Evolutionary conservation across 176 grass and related monocot species (phyloP), one percentile per base, ranked within the genome.

Genomic region (Ensete ventricosum): DNA sequence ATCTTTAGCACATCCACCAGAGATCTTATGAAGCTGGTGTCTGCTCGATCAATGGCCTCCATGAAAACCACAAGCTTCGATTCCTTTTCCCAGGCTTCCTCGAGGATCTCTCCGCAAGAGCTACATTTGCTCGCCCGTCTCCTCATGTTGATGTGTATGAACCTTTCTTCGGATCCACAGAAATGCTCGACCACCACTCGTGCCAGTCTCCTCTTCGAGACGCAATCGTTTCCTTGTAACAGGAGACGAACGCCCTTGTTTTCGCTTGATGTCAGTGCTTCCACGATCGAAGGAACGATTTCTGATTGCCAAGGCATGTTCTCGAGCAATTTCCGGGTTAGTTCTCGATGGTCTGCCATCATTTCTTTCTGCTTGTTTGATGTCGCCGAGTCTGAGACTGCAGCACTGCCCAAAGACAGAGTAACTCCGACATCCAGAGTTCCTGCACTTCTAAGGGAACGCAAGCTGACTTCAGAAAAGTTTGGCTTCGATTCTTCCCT

Each of bases 301-400:
- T 58, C 12, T 5, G 73, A 76, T 71, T 92, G 89, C 89, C 92
- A 92, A 67, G 87, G 85, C 50, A 96, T 71, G 79, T 88, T 88
- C 83, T 78, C 82, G 57, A 78, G 74, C 79, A 92, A 67, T 59
- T 81, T 73, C 76, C 71, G 77, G 73, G 82, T 81, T 66, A 96
- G 82, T 50, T 90, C 87, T 50, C 34, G 82, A 27, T 60, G 81
- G 27, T 78, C 78, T 25, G 48, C 64, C 43, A 71, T 72, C 62
- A 48, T 26, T 48, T 73, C 69, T 17, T 21, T 81, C 11, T 49
- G 55, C 9, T 81, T 63, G 20, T 71, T 73, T 1, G 89, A 88
- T 1, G 87, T 81, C 1, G 87, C 89, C 17, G 87, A 88, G 79
- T 90, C 89, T 14, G 87, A 92, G 49, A 79, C 72, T 19, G 74